Evolutionary conservation across 2,329 filamentous ascomycete species (phyloP).

Genomic region (Beauveria pseudobassiana): DNA sequence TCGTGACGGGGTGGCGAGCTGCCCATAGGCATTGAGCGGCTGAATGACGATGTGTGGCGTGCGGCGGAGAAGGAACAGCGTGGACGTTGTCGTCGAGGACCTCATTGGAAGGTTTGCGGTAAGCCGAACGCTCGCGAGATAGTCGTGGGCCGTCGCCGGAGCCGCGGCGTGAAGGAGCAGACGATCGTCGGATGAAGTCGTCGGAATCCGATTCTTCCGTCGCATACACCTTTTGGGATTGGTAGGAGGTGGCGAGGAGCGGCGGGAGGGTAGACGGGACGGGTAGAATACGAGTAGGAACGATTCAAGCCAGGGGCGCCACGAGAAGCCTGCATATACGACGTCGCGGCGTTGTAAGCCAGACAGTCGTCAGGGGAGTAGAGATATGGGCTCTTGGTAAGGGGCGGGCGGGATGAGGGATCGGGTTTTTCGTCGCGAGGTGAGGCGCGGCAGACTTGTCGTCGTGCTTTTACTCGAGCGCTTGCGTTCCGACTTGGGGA

Average conservation of each 20-base stretch:
- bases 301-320: conserved; percentile 15
- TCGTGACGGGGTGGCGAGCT: conserved; percentile 27
- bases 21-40: conserved; percentile 19
- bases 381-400: background rate
- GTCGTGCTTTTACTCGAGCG: conserved; percentile 33
- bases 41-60: conserved; percentile 21
- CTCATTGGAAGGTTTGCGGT: conserved; percentile 25
- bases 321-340: conserved; percentile 15
- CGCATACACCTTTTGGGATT: conserved; percentile 20
- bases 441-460: conserved; percentile 9
- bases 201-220: conserved; percentile 20
- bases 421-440: conserved; percentile 7
- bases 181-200: conserved; percentile 25
- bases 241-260: conserved; percentile 29
- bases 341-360: background rate
- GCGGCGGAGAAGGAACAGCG: conserved; percentile 21
- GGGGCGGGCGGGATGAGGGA: conserved; percentile 10
- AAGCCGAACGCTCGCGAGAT: conserved; percentile 21
- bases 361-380: conserved; percentile 10
- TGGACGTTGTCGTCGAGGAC: conserved; percentile 25
- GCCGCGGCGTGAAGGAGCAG: conserved; percentile 26
- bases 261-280: conserved; percentile 23
- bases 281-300: conserved; percentile 18
- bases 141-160: conserved; percentile 21
- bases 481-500: conserved; percentile 29